Conservation (phyloP, 2,329 filamentous ascomycete genomes). For the Epichloe sibirici region DNA sequence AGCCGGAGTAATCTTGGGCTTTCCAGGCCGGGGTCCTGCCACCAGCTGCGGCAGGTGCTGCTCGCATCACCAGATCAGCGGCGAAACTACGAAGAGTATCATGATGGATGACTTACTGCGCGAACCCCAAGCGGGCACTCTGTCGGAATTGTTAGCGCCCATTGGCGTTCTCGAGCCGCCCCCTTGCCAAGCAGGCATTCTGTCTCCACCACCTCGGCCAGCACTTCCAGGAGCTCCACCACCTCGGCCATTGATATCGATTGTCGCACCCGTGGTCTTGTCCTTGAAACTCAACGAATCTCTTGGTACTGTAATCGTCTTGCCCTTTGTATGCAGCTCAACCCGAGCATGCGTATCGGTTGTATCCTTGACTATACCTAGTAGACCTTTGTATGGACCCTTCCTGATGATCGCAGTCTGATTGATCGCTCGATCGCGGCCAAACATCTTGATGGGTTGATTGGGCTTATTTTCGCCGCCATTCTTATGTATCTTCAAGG, state of each 20-base stretch:
- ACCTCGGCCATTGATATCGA: slow-evolving; percentile 51
- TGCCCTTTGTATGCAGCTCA: slow-evolving; percentile 88
- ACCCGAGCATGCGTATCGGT: slow-evolving; percentile 78
- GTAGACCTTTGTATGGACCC: slow-evolving; percentile 80
- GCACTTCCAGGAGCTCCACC: slow-evolving; percentile 33
- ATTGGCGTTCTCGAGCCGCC: slow-evolving; percentile 59
- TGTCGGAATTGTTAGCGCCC: slow-evolving; percentile 44
- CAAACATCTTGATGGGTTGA: slow-evolving; percentile 63
- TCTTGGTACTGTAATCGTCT: slow-evolving; percentile 75
- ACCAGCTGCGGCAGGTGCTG: slow-evolving; percentile 41
- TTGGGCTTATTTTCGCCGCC: slow-evolving; percentile 34
- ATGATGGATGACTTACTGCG: slow-evolving; percentile 42
- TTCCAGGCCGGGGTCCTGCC: slow-evolving; percentile 54
- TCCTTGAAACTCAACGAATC: slow-evolving; percentile 78
- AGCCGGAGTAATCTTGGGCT: slow-evolving; percentile 37
- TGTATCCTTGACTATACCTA: slow-evolving; percentile 92
- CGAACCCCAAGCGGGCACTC: slow-evolving; percentile 67
- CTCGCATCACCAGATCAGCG: not conserved
- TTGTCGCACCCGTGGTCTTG: slow-evolving; percentile 63
- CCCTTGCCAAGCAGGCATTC: slow-evolving; percentile 46
- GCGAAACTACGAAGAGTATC: not conserved
- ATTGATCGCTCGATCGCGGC: slow-evolving; percentile 73
- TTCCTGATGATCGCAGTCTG: slow-evolving; percentile 84
- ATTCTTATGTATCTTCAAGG: slow-evolving; percentile 58
- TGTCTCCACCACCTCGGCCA: slow-evolving; percentile 33